Evolutionary conservation across 257 asterid species (phyloP), one percentile per base, ranked within the genome.

Genomic region (Solanum chaucha): DNA sequence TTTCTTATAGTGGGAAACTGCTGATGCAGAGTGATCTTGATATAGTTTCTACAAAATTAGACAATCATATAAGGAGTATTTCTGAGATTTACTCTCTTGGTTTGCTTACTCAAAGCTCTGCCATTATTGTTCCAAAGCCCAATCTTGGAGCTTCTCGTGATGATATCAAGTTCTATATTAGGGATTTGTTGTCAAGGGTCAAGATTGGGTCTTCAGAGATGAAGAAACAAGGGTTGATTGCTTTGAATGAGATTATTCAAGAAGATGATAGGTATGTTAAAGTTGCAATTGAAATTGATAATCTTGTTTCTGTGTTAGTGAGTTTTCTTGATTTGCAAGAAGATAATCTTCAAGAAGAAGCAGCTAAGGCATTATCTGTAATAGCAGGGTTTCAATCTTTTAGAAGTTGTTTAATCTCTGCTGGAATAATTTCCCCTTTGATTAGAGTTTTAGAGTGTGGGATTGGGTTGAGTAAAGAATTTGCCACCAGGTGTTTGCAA

Each of bases 1-100:
- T 86, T 32, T 92, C 99, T 20, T 96, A 90, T 65, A 84, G 93
- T 74, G 98, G 99, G 83, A 97, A 97, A 92, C 93, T 97, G 30
- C 98, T 90, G 85, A 97, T 94, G 98, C 96, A 95, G 86, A 97
- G 99, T 87, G 96, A 96, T 92, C 96, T 96, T 46, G 98, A 96
- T 86, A 87, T 93, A 72, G 48, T 93, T 2, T 90, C 93, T 14
- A 88, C 92, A 55, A 94, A 90, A 68, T 86, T 97, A 87, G 94
- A 94, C 68, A 51, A 46, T 36, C 95, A 96, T 86, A 85, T 87
- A 2, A 91, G 73, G 90, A 88, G 88, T 68, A 68, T 95, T 1
- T 89, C 93, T 19, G 98, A 94, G 30, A 94, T 95, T 28, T 94
- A 96, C 77, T 89, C 94, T 28, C 93, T 87, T 64, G 98, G 98